A percentile compares a stretch with the other conserved stretches of the same genome.
Conservation (phyloP, 2,329 filamentous ascomycete species). For the Rosellinia necatrix region DNA sequence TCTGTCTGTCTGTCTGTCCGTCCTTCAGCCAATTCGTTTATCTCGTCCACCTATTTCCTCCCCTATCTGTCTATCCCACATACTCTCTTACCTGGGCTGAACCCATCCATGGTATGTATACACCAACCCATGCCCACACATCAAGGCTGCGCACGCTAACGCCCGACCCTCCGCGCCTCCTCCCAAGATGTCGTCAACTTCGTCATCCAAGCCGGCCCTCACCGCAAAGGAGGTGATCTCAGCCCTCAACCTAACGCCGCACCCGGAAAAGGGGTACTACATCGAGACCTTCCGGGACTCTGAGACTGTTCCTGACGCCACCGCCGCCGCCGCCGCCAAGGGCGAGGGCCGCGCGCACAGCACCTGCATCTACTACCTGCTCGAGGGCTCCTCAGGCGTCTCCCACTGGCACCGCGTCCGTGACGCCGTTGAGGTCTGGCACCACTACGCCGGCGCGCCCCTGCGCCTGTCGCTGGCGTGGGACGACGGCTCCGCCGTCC, state of each 20-base stretch:
- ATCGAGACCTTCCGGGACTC: constrained; percentile 52
- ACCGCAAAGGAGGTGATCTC: constrained; percentile 50
- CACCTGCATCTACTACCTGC: constrained; percentile 59
- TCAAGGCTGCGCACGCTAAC: no score
- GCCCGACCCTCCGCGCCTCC: not conserved
- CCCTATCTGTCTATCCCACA: not conserved
- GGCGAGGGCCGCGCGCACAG: constrained; percentile 47
- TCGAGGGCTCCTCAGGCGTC: constrained; percentile 48
- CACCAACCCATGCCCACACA: no score
- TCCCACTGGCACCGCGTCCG: constrained; percentile 56
- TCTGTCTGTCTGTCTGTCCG: no score
- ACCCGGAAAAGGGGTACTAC: constrained; percentile 56
- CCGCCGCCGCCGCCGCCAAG: no score
- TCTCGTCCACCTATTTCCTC: not conserved
- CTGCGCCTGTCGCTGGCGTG: constrained; percentile 49
- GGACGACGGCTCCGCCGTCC: constrained; percentile 47
- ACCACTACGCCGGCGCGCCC: constrained; percentile 58
- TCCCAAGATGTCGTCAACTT: not conserved
- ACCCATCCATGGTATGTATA: no score
- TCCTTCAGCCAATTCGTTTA: no score
- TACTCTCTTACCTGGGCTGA: no score
- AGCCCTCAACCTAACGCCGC: constrained; percentile 48
- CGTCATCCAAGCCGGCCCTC: constrained; percentile 24
- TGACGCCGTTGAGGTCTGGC: constrained; percentile 56
- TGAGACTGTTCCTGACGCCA: constrained; percentile 7